These are phyloP conservation scores for Paxillus rubicundulus DNA, from an alignment of 768 basidiomycete genomes.

Conservation along the genomic window DNA sequence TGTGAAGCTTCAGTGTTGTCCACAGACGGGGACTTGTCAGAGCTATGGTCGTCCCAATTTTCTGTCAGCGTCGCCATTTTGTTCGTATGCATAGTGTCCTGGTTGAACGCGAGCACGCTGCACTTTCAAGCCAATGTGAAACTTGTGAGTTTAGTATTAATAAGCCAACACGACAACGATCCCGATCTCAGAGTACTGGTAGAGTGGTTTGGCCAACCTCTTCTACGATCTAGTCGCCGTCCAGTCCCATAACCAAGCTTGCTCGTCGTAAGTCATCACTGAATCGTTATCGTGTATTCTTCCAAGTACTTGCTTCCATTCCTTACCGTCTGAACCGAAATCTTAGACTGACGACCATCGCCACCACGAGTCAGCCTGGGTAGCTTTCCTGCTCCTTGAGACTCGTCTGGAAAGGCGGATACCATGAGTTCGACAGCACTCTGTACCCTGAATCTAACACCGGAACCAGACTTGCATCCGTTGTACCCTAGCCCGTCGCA, in stretches of 20 bases:
- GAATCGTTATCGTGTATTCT: not conserved
- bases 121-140: too few species aligned
- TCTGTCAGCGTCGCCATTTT: slow-evolving; percentile 52
- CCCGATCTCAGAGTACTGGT: not conserved
- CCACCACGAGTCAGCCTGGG: slow-evolving; percentile 1
- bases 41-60: slow-evolving; percentile 14
- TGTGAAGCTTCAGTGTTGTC: slow-evolving; percentile 7
- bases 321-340: slow-evolving; percentile 19
- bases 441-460: slow-evolving; percentile 52
- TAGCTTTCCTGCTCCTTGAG: slow-evolving; percentile 9
- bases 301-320: slow-evolving; percentile 2
- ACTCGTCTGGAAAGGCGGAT: slow-evolving; percentile 1
- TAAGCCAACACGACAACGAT: not conserved
- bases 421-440: slow-evolving; percentile 34
- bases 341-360: slow-evolving; percentile 6
- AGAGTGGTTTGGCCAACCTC: not conserved
- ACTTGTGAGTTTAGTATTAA: too few species aligned
- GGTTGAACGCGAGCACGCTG: too few species aligned
- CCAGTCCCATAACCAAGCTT: slow-evolving; percentile 2
- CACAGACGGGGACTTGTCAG: not conserved
- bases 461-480: slow-evolving; percentile 79
- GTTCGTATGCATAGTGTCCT: slow-evolving; percentile 44
- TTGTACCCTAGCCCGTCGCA: slow-evolving; percentile 67
- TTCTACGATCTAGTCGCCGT: slow-evolving; percentile 1
- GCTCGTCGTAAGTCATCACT: slow-evolving; percentile 3